These are phyloP conservation scores for Blastocladiella emersonii DNA, from an alignment of 371 early-diverging fungal genomes.

Conservation along the genomic window DNA sequence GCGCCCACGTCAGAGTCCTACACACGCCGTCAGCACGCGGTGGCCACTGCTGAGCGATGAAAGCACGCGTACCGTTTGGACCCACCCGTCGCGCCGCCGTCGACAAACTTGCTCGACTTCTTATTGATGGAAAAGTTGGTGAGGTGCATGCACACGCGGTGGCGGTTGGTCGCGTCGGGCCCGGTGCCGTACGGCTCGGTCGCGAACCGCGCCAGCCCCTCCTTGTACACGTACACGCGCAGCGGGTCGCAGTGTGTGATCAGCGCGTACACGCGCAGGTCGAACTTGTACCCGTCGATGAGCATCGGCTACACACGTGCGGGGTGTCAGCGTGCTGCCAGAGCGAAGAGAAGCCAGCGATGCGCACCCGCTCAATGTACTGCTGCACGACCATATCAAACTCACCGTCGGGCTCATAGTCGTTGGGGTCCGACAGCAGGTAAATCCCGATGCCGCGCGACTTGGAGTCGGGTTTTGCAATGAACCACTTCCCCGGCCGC, in stretches of 20 bases:
- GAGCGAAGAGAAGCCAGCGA: not conserved
- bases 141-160: slow-evolving; percentile 33
- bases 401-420: slow-evolving; percentile 8
- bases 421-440: slow-evolving; percentile 19
- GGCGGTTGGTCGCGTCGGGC: slow-evolving; percentile 10
- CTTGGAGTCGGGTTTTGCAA: slow-evolving; percentile 32
- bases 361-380: slow-evolving; percentile 15
- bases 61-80: slow-evolving; percentile 22
- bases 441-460: slow-evolving; percentile 43
- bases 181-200: slow-evolving; percentile 23
- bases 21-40: not conserved
- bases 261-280: slow-evolving; percentile 35
- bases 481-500: slow-evolving; percentile 13
- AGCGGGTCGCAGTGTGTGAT: slow-evolving; percentile 31
- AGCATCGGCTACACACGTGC: slow-evolving; percentile 28
- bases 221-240: slow-evolving; percentile 27
- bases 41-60: not conserved
- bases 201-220: slow-evolving; percentile 37
- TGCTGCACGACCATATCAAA: slow-evolving; percentile 26
- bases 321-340: no score
- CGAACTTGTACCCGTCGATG: slow-evolving; percentile 35
- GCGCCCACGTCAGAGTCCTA: slow-evolving; percentile 9
- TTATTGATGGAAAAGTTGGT: slow-evolving; percentile 45
- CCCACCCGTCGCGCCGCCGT: slow-evolving; percentile 15
- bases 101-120: slow-evolving; percentile 20